These are phyloP conservation scores for Cladochytrium replicatum DNA, from an alignment of 192 early-diverging fungal species.

Conservation along the genomic window DNA sequence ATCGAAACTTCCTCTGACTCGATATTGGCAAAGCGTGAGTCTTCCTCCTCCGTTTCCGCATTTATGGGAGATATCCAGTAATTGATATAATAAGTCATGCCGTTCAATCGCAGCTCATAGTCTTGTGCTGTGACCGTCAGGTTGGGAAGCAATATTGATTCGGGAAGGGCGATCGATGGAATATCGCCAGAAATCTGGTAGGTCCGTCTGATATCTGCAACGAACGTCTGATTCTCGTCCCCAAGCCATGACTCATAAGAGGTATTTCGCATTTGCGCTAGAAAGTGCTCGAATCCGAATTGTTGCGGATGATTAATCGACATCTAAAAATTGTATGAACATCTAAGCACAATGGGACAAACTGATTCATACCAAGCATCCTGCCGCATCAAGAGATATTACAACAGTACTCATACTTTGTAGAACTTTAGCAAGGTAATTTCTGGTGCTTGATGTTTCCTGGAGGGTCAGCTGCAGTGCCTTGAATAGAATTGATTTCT, in stretches of 20 bases:
- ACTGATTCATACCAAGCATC: slow-evolving; percentile 14
- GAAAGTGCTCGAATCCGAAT: slow-evolving; percentile 10
- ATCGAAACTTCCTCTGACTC: neutral
- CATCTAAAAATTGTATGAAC: slow-evolving; percentile 3
- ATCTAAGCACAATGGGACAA: no score
- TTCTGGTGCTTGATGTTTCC: neutral
- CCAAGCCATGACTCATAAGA: slow-evolving; percentile 36
- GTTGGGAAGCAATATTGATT: neutral
- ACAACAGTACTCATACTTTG: slow-evolving; percentile 11
- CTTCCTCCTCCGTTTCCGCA: neutral
- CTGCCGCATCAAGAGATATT: slow-evolving; percentile 21
- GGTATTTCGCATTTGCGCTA: slow-evolving; percentile 12
- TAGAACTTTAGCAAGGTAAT: slow-evolving; percentile 4
- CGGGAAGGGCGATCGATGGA: no score
- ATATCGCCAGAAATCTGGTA: slow-evolving; percentile 16
- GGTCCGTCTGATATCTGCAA: slow-evolving; percentile 23
- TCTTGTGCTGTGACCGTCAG: slow-evolving; percentile 3
- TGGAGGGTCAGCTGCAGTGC: slow-evolving; percentile 21
- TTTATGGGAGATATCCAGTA: slow-evolving; percentile 17
- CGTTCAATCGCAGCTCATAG: slow-evolving; percentile 20
- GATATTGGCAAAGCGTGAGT: neutral
- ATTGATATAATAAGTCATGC: slow-evolving; percentile 8
- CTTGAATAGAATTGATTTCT: slow-evolving; percentile 35
- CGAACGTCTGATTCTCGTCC: slow-evolving; percentile 14
- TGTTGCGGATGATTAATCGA: slow-evolving; percentile 21